A percentile compares a stretch with the other conserved stretches of the same genome.
These are phyloP conservation scores for Erysimum cheiri DNA, from an alignment of 441 rosid species.

Conservation along the genomic window DNA sequence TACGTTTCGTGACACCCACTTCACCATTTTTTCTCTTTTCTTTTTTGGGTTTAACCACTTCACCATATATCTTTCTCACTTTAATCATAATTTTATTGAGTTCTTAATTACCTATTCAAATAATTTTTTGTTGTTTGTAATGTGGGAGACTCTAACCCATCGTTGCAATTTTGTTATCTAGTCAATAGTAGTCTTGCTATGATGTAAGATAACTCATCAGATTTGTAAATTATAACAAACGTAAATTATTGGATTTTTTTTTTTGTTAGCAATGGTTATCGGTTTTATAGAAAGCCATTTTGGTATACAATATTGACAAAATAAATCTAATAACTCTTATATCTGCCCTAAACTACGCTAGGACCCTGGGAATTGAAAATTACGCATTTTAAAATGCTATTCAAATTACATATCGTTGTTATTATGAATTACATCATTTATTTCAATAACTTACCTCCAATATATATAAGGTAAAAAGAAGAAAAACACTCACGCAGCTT, in stretches of 20 bases:
- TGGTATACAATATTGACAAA: no score
- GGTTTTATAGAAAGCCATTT: no score
- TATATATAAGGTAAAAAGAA: no score
- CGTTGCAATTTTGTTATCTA: slow-evolving; percentile 3
- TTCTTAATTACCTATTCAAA: not conserved
- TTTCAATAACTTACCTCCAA: not conserved
- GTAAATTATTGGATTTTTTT: no score
- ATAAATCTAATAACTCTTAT: no score
- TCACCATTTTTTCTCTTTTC: slow-evolving; percentile 8
- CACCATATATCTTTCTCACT: slow-evolving; percentile 3
- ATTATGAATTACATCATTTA: not conserved
- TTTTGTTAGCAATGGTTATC: no score
- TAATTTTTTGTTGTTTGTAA: not conserved
- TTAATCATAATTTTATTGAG: not conserved
- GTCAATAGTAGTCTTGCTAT: not conserved
- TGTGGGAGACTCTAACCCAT: not conserved
- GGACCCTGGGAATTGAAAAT: not conserved
- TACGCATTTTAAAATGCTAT: not conserved
- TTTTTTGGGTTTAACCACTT: not conserved
- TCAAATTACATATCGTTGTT: not conserved
- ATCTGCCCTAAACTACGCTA: not conserved
- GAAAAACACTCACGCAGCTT: no score
- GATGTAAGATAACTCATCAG: no score
- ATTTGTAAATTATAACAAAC: no score
- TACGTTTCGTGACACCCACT: slow-evolving; percentile 47